phyloP scores from a whole-genome alignment of 2,329 filamentous ascomycete genomes.

The Fusarium austroafricanum region DNA sequence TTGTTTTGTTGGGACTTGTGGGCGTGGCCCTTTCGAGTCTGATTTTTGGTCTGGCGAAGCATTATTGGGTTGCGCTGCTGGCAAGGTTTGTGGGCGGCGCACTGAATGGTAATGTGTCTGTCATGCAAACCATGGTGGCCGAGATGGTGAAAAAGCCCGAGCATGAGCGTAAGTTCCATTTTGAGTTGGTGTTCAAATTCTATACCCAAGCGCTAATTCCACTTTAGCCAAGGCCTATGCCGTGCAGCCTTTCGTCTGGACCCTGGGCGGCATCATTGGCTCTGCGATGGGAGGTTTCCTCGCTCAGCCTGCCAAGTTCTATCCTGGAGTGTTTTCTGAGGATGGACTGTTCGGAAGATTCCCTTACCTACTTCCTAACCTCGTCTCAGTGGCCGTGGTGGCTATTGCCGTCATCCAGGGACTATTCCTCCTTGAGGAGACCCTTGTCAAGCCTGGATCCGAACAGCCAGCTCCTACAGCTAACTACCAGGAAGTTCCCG shows the following conservation, averaged over 20 bases:
- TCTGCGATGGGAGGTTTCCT: conserved; percentile 85
- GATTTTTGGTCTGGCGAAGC: conserved; percentile 84
- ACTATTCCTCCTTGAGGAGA: conserved; percentile 69
- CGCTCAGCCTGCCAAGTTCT: conserved; percentile 66
- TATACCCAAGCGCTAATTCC: neutral
- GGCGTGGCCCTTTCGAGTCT: conserved; percentile 81
- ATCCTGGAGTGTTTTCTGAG: conserved; percentile 74
- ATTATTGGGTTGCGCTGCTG: conserved; percentile 80
- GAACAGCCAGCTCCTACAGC: neutral
- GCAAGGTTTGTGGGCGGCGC: conserved; percentile 88
- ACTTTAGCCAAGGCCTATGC: conserved; percentile 73
- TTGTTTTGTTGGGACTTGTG: conserved; percentile 78
- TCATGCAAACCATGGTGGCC: conserved; percentile 88
- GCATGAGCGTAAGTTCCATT: conserved; percentile 68
- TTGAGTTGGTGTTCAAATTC: accelerated
- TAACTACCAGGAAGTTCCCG: conserved; percentile 39
- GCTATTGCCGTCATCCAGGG: conserved; percentile 73
- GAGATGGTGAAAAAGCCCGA: conserved; percentile 93
- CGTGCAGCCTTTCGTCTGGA: conserved; percentile 90
- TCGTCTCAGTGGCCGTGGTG: conserved; percentile 72
- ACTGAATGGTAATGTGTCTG: conserved; percentile 89
- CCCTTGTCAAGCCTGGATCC: conserved; percentile 41
- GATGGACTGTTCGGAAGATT: conserved; percentile 67
- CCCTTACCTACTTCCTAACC: conserved; percentile 63
- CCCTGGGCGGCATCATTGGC: conserved; percentile 87